Base-by-base conservation (phyloP, 2,329 filamentous ascomycete genomes). In the Claviceps monticola region DNA sequence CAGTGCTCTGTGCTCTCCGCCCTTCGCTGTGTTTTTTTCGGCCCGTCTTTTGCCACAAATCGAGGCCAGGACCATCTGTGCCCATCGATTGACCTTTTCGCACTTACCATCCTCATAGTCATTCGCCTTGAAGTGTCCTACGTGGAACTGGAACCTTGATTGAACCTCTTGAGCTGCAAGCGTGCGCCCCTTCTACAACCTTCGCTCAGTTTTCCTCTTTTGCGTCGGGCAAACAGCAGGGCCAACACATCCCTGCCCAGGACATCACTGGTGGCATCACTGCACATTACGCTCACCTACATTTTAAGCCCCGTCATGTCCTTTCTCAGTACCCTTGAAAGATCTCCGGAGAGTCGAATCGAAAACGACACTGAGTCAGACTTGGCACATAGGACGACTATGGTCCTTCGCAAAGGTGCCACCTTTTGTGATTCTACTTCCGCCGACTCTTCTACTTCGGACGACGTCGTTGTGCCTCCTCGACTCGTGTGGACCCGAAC, bases 401-500 rank as follows among this genome's bases (percentile, higher is more conserved):
- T 59, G 66, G 69, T 72, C 66, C 75, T 88, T 67, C 77, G 74
- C 65, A 88, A 88, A 72, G 82, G 82, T 61, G 80, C 83, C 51
- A 88, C 85, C 59, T 81, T 80, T 60, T 75, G 79, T 60, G 76
- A 76, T 65, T 74, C 64, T 23, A 17, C 26, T 2, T 47, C 45
- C n/a, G 1, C 45, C n/a, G 5, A 16, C 54, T 58, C 62, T 39
- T 75, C 75, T 62, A 71, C 74, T 54, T 66, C 61, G 54, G 69
- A 70, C 53, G 63, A 69, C 37, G 57, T 63, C 52, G 76, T 78
- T 58, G 65, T 65, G 51, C 73, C 77, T 54, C 77, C 78, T 52
- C 68, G 70, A 43, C 74, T 86, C 60, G 76, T 77, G 58, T 82
- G 85, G 54, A 82, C 84, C 48, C 81, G 84, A 59, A 86, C 84